Evolutionary conservation across 2,329 filamentous ascomycete species (phyloP).

Genomic region (Elsinoe batatas): DNA sequence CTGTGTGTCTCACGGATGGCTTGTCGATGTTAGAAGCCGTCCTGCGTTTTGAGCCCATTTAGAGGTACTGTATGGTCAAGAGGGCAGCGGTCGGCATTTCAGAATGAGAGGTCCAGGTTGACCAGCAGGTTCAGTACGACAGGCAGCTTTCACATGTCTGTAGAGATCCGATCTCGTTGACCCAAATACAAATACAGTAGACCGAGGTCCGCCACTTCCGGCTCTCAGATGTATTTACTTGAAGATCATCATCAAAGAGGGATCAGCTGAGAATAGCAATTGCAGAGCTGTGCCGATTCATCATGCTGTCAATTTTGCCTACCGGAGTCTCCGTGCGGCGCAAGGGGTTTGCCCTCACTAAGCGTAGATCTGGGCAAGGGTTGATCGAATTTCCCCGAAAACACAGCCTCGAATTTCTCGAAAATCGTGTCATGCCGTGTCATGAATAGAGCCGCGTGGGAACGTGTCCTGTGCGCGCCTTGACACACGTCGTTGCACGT

Average conservation of each 20-base stretch:
- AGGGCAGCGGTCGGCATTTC: too few species aligned
- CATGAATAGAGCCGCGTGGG: neutral
- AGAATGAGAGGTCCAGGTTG: too few species aligned
- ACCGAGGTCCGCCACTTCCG: too few species aligned
- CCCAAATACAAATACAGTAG: too few species aligned
- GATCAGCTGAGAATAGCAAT: neutral
- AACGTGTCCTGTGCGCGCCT: neutral
- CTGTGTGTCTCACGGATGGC: neutral
- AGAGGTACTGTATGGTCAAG: too few species aligned
- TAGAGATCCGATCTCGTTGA: too few species aligned
- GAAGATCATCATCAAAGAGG: neutral
- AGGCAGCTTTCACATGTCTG: too few species aligned
- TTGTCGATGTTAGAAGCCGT: neutral
- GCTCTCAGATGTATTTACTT: too few species aligned
- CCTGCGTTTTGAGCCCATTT: neutral
- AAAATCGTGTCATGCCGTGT: neutral
- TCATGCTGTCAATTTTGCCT: neutral
- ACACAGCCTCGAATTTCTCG: neutral
- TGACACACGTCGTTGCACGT: neutral
- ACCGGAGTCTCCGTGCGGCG: conserved; percentile 1
- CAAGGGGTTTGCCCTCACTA: neutral
- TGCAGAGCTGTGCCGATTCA: neutral
- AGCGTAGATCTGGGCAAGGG: conserved; percentile 11
- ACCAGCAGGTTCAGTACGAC: too few species aligned
- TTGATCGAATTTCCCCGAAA: neutral